Conservation (phyloP, 176 grass and related monocot species). For the Thinopyrum elongatum region DNA sequence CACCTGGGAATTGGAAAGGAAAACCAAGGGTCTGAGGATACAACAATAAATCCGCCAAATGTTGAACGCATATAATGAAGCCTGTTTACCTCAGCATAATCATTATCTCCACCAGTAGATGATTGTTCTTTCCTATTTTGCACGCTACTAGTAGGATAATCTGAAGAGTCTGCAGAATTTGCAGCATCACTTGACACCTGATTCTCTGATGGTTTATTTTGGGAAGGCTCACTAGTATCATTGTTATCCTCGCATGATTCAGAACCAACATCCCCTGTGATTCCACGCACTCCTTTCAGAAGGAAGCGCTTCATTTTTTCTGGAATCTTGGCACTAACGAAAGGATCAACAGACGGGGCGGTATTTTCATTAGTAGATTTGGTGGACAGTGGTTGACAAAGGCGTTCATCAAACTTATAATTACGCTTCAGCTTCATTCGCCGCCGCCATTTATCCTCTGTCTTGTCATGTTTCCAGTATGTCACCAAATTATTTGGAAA, state of each 20-base stretch:
- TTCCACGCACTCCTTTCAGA: slow-evolving; percentile 79
- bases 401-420: slow-evolving; percentile 85
- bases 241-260: slow-evolving; percentile 62
- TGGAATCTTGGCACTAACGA: slow-evolving; percentile 51
- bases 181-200: slow-evolving; percentile 37
- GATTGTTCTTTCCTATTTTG: slow-evolving; percentile 74
- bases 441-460: slow-evolving; percentile 90
- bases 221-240: slow-evolving; percentile 38
- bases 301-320: slow-evolving; percentile 90
- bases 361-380: slow-evolving; percentile 49
- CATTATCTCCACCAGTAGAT: slow-evolving; percentile 46
- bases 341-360: slow-evolving; percentile 40
- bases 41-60: neutral
- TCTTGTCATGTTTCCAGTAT: slow-evolving; percentile 95
- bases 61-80: slow-evolving; percentile 10
- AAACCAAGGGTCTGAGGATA: slow-evolving; percentile 9
- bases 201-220: slow-evolving; percentile 41
- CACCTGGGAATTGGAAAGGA: slow-evolving; percentile 57
- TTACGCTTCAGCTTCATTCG: slow-evolving; percentile 90
- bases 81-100: slow-evolving; percentile 55
- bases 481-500: slow-evolving; percentile 80
- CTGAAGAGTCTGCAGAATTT: slow-evolving; percentile 42
- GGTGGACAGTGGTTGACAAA: slow-evolving; percentile 62
- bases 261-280: slow-evolving; percentile 64
- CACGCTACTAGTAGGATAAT: slow-evolving; percentile 53